Base-by-base conservation (phyloP, 352 stramenopile genomes). In the Globisporangium cystogenes region DNA sequence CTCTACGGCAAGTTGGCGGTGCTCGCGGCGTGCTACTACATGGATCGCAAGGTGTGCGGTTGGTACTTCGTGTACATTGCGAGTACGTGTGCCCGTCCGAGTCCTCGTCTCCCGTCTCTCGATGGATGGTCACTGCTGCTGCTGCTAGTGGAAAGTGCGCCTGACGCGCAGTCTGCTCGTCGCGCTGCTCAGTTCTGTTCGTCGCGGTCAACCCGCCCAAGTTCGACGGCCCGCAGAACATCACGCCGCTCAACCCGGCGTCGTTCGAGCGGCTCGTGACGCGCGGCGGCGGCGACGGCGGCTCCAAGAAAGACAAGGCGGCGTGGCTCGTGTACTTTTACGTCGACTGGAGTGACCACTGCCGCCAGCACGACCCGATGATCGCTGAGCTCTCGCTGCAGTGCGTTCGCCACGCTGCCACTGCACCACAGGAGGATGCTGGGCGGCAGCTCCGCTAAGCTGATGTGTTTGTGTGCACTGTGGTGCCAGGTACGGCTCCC, bases 291-390 rank as follows among this genome's bases (percentile, higher is more conserved):
- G 64, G 64, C 12, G 55, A 59, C 35, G 20, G 56, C 57, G 41
- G 50, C 49, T 1, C 24, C 42, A n/a, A 21, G 24, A 68, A 64
- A 29, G 53, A 62, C 23, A 73, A 69, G 46, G 51, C 65, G 10
- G 78, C 74, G 21, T 91, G 80, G 80, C 60, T 92, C 14, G 65
- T 90, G 26, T 90, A 86, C 55, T 88, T 82, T 33, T 75, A 84
- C 54, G 63, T 77, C 4, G 76, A 89, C 60, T 90, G 78, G 77
- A 89, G 73, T 57, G 76, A 88, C 59, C 60, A 76, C 39, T 92
- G 81, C 39, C 56, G 89, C 16, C 71, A 92, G 56, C 70, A 86
- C 46, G 81, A 90, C 65, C 67, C 78, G 11, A 82, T 90, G 72
- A 55, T 87, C 37, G 81, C 81, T 47, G 68, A 87, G 2, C 61